Base-by-base conservation (phyloP, 495 filamentous ascomycete species). In the Trichoderma gamsii region DNA sequence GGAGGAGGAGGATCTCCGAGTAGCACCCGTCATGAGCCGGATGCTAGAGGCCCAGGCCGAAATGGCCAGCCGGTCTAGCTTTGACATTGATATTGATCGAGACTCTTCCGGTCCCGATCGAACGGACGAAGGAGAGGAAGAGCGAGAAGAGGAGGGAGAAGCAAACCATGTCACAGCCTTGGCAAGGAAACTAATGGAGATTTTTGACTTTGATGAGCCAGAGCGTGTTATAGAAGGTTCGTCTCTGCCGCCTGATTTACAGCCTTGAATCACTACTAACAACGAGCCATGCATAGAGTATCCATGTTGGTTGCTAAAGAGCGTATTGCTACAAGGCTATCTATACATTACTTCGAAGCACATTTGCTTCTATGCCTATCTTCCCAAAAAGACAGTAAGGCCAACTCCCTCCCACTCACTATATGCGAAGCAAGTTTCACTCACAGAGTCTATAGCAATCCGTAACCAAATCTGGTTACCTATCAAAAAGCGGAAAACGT, bases 341-440 rank as follows among this genome's bases (percentile, higher is more conserved):
- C 90, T 99, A 89, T 99, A 98, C 80, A 92, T 99, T 74, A 98
- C 96, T 0, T 84, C 89, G 66, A 88, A 88, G 68, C 95, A 99
- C 75, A 90, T 99, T 66, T 97, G 93, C 72, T 99, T 99, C 76
- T 98, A 97, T 75, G 93, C 96, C 15, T 97, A 98, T 75, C 80
- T 98, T 41, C 93, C 95, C 8, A 94, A 91, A 80, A 97, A 94
- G 82, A 85, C 89, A 52, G 89, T 76, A 44, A 27, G 43, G 23
- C 43, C 29, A 43, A 21, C 32, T 66, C 27, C 52, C 29, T 27
- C 69, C 46, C 35, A 66, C 41, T 21, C 9, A 66, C 41, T 21
- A 7, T 41, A 23, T 49, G 32, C 41, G 15, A 52, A 21, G 0
- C 32, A n/a, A 61, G 3, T 59, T 15, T 43, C 64, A 73, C 82